Conservation (phyloP, 2,329 filamentous ascomycete genomes). For the Didymella segeticola region DNA sequence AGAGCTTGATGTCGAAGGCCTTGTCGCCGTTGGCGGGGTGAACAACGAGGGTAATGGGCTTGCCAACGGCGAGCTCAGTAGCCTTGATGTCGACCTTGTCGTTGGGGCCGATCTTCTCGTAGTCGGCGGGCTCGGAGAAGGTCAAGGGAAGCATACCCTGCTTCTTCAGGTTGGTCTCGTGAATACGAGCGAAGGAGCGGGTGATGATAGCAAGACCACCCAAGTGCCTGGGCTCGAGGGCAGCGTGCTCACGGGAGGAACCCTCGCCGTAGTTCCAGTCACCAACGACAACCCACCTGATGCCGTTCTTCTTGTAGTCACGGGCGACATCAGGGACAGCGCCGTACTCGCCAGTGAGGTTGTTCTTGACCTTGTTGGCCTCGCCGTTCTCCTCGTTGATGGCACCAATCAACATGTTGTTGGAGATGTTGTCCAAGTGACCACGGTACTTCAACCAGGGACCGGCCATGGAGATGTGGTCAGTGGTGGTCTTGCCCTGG, state of each 20-base stretch:
- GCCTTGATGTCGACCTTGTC: constrained; percentile 90
- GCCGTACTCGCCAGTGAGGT: constrained; percentile 80
- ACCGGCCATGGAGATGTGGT: constrained; percentile 96
- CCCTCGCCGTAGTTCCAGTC: constrained; percentile 99
- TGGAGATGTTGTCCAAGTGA: constrained; percentile 98
- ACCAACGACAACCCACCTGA: constrained; percentile 96
- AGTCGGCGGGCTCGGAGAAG: constrained; percentile 92
- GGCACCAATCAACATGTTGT: constrained; percentile 99
- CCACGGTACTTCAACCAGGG: constrained; percentile 99
- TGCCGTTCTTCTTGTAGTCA: constrained; percentile 97
- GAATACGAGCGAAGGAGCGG: constrained; percentile 96
- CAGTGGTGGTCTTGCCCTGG: constrained; percentile 94
- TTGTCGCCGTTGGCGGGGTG: constrained; percentile 84
- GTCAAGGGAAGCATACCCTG: constrained; percentile 99
- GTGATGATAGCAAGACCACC: constrained; percentile 97
- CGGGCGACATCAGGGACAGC: constrained; percentile 92
- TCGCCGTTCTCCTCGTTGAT: constrained; percentile 95
- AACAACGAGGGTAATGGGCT: constrained; percentile 89
- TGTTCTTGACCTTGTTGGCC: constrained; percentile 97
- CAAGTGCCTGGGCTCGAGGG: constrained; percentile 95
- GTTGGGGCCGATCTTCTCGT: constrained; percentile 93
- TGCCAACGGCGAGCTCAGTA: constrained; percentile 89
- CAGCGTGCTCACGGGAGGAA: constrained; percentile 96
- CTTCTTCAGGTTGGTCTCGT: constrained; percentile 99
- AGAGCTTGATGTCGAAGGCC: constrained; percentile 81